These are phyloP conservation scores for Hanseniaspora thailandica DNA, from an alignment of 805 yeast genomes.

Conservation along the genomic window DNA sequence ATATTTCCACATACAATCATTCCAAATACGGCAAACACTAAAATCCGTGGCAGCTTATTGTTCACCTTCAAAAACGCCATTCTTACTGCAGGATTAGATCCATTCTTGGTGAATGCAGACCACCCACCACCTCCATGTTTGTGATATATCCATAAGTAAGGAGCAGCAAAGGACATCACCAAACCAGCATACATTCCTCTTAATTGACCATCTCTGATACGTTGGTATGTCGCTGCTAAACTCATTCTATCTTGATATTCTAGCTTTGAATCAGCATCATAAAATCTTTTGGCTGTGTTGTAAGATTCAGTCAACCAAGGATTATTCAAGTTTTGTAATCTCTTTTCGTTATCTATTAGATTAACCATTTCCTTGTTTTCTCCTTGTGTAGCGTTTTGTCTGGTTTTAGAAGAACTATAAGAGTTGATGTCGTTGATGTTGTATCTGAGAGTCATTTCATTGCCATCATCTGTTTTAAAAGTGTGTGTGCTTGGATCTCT, in stretches of 20 bases:
- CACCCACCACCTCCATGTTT: conserved; percentile 30
- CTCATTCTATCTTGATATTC: conserved; percentile 33
- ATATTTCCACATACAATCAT: conserved; percentile 29
- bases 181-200: conserved; percentile 32
- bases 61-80: neutral
- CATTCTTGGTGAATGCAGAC: conserved; percentile 3
- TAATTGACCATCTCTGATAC: conserved; percentile 29
- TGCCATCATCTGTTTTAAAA: conserved; percentile 2
- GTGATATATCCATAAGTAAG: conserved; percentile 35
- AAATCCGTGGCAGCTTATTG: conserved; percentile 27
- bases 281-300: conserved; percentile 36
- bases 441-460: conserved; percentile 1
- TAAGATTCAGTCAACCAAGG: conserved; percentile 33
- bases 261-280: conserved; percentile 38
- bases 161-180: conserved; percentile 32
- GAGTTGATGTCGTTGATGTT: conserved; percentile 6
- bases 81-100: conserved; percentile 4
- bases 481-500: neutral
- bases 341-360: conserved; percentile 3
- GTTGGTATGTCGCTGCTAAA: conserved; percentile 31
- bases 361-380: neutral
- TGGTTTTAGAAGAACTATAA: neutral
- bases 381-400: neutral
- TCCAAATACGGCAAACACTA: conserved; percentile 34
- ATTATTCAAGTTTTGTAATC: conserved; percentile 15